Percentiles rank a stretch among this genome's conserved stretches.
phyloP scores from a whole-genome alignment of 2,329 filamentous ascomycete species.

The Aspergillus niger region DNA sequence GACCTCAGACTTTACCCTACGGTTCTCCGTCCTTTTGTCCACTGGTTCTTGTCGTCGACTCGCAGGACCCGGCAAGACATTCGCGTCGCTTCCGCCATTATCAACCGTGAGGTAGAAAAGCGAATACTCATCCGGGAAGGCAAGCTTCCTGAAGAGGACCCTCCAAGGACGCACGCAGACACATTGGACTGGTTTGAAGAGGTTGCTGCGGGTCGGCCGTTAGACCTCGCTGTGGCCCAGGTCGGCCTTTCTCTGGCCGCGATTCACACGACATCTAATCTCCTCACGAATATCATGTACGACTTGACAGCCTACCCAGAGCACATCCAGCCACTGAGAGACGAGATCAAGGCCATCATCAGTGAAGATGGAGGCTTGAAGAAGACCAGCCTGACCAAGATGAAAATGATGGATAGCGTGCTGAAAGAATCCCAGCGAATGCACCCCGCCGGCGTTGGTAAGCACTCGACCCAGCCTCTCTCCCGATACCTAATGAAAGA shows the following conservation, averaged over 20 bases:
- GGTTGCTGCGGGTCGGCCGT: conserved; percentile 12
- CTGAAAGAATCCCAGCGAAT: conserved; percentile 38
- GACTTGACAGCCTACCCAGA: conserved; percentile 56
- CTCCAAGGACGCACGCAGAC: conserved; percentile 23
- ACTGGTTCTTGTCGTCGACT: conserved; percentile 50
- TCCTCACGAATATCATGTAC: conserved; percentile 54
- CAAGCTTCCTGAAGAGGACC: conserved; percentile 20
- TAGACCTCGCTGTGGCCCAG: conserved; percentile 25
- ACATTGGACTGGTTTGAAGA: conserved; percentile 34
- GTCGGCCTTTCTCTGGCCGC: conserved; percentile 34
- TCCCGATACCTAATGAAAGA: neutral
- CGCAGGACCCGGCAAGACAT: conserved; percentile 42
- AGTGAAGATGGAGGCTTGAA: conserved; percentile 42
- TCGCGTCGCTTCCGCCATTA: conserved; percentile 39
- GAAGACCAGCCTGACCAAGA: conserved; percentile 35
- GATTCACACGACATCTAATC: conserved; percentile 38
- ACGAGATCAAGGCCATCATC: conserved; percentile 52
- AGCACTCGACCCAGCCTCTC: conserved; percentile 9
- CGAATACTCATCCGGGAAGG: conserved; percentile 25
- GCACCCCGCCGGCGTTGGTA: conserved; percentile 31
- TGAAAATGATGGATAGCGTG: conserved; percentile 40
- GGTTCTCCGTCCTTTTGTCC: conserved; percentile 45
- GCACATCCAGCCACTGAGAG: conserved; percentile 53
- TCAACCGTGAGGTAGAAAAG: conserved; percentile 30
- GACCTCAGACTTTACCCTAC: conserved; percentile 48